Conservation (phyloP, 2,329 filamentous ascomycete species). For the Huntiella decipiens region DNA sequence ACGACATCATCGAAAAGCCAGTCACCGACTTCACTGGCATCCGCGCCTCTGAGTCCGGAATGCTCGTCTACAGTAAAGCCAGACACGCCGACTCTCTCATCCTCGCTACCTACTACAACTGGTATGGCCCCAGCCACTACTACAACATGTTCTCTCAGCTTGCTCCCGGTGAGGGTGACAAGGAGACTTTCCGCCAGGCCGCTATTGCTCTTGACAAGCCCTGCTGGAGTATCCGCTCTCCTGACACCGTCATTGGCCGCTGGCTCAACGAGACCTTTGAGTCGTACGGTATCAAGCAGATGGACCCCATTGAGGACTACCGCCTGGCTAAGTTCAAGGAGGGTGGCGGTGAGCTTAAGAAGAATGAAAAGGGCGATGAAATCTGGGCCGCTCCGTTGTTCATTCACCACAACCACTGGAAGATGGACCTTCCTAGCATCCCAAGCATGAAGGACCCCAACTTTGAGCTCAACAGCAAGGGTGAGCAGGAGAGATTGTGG, state of each 20-base stretch:
- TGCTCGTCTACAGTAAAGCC: conserved; percentile 29
- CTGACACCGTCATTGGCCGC: conserved; percentile 18
- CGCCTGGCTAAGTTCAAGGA: conserved; percentile 12
- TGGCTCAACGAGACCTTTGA: conserved; percentile 16
- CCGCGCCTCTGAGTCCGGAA: conserved; percentile 27
- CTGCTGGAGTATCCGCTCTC: conserved; percentile 22
- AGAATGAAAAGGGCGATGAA: conserved; percentile 10
- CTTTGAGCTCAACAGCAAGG: not conserved
- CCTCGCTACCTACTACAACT: conserved; percentile 35
- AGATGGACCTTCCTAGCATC: conserved; percentile 18
- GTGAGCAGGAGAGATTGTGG: conserved; percentile 7
- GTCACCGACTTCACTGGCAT: conserved; percentile 17
- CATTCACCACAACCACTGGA: conserved; percentile 21
- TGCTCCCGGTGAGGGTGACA: conserved; percentile 25
- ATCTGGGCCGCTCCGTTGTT: conserved; percentile 16
- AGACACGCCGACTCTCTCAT: conserved; percentile 27
- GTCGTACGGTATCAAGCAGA: conserved; percentile 17
- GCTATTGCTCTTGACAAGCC: conserved; percentile 23
- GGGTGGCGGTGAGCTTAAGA: conserved; percentile 9
- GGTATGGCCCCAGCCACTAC: conserved; percentile 31
- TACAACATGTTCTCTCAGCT: conserved; percentile 29
- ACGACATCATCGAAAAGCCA: conserved; percentile 22
- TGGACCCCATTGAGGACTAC: conserved; percentile 17
- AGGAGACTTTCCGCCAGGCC: conserved; percentile 28
- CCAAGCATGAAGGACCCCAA: conserved; percentile 5